Conservation (phyloP, 768 basidiomycete species). For the Strobilomyces confusus region DNA sequence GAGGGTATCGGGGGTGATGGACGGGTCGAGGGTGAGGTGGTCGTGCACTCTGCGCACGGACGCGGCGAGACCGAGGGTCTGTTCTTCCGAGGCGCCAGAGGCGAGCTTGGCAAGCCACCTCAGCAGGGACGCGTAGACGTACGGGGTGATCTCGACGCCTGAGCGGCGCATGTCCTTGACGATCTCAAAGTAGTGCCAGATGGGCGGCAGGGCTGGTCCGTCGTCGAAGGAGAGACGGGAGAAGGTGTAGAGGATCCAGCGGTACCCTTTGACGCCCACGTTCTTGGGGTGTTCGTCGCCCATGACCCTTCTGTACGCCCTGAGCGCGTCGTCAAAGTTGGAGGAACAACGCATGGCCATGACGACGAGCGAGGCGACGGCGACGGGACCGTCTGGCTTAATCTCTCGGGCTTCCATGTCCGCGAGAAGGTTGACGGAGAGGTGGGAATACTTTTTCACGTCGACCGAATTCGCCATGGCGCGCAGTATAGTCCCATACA, state of each 20-base stretch:
- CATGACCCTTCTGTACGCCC: constrained; percentile 49
- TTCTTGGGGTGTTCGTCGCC: constrained; percentile 23
- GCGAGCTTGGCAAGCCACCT: constrained; percentile 49
- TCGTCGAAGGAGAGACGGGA: constrained; percentile 52
- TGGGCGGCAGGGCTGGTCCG: constrained; percentile 37
- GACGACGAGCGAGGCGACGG: constrained; percentile 51
- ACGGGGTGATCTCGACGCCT: constrained; percentile 51
- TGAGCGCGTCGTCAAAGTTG: constrained; percentile 55
- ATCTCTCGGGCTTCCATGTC: constrained; percentile 62
- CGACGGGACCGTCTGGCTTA: constrained; percentile 40
- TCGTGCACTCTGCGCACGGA: constrained; percentile 69
- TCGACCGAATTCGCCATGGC: constrained; percentile 44
- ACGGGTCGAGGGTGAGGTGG: constrained; percentile 71
- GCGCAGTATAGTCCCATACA: constrained; percentile 54
- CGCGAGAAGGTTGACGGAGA: constrained; percentile 49
- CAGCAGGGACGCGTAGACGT: constrained; percentile 68
- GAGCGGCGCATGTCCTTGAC: constrained; percentile 74
- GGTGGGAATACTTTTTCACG: constrained; percentile 43
- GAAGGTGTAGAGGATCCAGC: constrained; percentile 60
- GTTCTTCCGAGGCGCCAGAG: constrained; percentile 22
- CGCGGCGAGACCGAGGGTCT: constrained; percentile 35
- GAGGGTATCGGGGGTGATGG: constrained; percentile 71
- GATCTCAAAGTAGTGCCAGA: constrained; percentile 65
- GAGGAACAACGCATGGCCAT: constrained; percentile 63
- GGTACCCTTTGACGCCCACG: constrained; percentile 58